A percentile compares a stretch with the other conserved stretches of the same genome.
These are phyloP conservation scores for Naganishia vishniacii DNA, from an alignment of 768 basidiomycete genomes.

Conservation along the genomic window DNA sequence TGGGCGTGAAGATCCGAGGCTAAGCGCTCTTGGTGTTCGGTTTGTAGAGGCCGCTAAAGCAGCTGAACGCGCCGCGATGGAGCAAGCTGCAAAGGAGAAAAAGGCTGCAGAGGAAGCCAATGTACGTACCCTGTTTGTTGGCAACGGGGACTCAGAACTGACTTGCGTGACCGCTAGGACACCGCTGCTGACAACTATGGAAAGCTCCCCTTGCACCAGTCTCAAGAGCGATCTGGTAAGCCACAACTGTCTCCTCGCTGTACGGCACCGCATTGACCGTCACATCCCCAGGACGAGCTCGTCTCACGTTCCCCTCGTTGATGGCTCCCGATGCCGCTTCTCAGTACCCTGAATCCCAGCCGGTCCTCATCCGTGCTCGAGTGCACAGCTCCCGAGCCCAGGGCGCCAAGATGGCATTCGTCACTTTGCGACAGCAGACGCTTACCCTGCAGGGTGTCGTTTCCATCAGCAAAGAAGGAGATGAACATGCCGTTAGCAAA, in stretches of 20 bases:
- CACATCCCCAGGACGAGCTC: conserved; percentile 50
- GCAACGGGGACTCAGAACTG: not conserved
- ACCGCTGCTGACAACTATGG: conserved; percentile 74
- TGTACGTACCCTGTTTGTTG: conserved; percentile 49
- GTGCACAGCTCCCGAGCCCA: conserved; percentile 86
- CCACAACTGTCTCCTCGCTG: too few relatives aligned
- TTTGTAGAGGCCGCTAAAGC: conserved; percentile 65
- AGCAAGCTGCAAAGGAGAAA: conserved; percentile 66
- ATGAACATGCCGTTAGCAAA: conserved; percentile 63
- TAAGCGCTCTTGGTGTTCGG: not conserved
- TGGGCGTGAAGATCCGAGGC: too few relatives aligned
- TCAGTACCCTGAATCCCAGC: conserved; percentile 52
- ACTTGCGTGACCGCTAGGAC: conserved; percentile 34
- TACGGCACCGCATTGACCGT: not conserved
- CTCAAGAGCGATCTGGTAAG: conserved; percentile 62
- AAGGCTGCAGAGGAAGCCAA: conserved; percentile 61
- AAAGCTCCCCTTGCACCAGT: conserved; percentile 80
- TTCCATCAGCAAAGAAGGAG: conserved; percentile 58
- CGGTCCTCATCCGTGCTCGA: conserved; percentile 77
- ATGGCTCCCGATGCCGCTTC: conserved; percentile 38
- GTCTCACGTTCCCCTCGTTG: conserved; percentile 63
- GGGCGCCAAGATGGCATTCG: conserved; percentile 89
- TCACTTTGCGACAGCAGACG: conserved; percentile 80
- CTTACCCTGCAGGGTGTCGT: conserved; percentile 77
- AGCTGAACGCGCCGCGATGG: conserved; percentile 75